Percentiles rank a stretch among this genome's conserved stretches.
Conservation (phyloP, 176 grass and related monocot species). For the Avena insularis region DNA sequence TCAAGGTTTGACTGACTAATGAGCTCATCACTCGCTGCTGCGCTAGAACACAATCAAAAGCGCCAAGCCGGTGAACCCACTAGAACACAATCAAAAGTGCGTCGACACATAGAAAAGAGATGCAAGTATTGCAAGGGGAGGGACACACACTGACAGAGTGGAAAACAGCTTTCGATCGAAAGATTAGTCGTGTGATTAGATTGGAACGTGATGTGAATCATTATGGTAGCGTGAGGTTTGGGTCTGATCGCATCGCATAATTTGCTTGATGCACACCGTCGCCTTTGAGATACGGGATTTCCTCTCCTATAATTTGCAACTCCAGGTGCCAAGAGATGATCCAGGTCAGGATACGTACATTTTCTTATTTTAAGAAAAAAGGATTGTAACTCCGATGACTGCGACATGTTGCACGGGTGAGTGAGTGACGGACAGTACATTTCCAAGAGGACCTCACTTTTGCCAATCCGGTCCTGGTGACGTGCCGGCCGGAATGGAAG, state of each 20-base stretch:
- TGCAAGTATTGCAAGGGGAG: background rate
- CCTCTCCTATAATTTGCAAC: background rate
- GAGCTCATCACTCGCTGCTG: background rate
- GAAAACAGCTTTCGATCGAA: background rate
- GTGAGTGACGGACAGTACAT: background rate
- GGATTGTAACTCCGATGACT: background rate
- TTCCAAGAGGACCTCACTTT: conserved; percentile 16
- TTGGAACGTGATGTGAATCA: conserved; percentile 18
- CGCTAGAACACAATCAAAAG: conserved; percentile 34
- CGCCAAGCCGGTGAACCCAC: background rate
- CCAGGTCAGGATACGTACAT: no score
- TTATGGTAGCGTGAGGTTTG: conserved; percentile 31
- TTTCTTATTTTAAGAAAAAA: background rate
- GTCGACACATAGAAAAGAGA: background rate
- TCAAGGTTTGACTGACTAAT: background rate
- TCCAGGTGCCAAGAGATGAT: no score
- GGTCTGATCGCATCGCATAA: conserved; percentile 29
- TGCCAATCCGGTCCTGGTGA: conserved; percentile 6
- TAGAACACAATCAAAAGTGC: background rate
- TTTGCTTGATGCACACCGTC: conserved; percentile 17
- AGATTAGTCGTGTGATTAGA: conserved; percentile 31
- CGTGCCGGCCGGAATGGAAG: background rate
- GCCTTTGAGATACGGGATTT: background rate
- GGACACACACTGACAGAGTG: background rate
- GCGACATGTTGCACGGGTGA: conserved; percentile 25